Evolutionary conservation across 2,329 filamentous ascomycete species (phyloP).

Genomic region (Fusarium nisikadoi): DNA sequence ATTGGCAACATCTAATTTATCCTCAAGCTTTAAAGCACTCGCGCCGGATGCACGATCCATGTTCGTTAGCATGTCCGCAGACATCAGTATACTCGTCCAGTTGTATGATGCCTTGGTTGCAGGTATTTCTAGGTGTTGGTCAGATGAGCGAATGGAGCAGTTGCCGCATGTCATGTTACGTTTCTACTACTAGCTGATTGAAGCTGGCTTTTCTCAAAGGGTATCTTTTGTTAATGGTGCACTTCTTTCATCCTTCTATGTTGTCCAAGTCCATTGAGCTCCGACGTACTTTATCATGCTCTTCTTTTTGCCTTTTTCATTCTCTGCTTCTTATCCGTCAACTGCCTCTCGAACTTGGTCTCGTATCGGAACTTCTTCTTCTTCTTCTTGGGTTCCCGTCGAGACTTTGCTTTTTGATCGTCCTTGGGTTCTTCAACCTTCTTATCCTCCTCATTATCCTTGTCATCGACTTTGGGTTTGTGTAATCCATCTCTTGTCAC

Average conservation of each 20-base stretch:
- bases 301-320: constrained; percentile 60
- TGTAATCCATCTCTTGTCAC: constrained; percentile 79
- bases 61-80: constrained; percentile 31
- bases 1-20: constrained; percentile 86
- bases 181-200: constrained; percentile 48
- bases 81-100: constrained; percentile 33
- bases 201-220: constrained; percentile 44
- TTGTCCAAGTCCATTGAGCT: constrained; percentile 14
- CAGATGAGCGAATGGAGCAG: constrained; percentile 45
- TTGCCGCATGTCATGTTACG: constrained; percentile 48
- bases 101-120: constrained; percentile 37
- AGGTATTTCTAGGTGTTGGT: constrained; percentile 41
- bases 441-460: constrained; percentile 52
- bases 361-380: constrained; percentile 96
- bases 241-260: constrained; percentile 31
- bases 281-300: constrained; percentile 8
- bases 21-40: constrained; percentile 26
- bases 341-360: constrained; percentile 83
- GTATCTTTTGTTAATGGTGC: constrained; percentile 47
- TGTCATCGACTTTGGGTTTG: constrained; percentile 56
- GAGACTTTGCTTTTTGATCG: constrained; percentile 46
- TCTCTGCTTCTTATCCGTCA: constrained; percentile 76
- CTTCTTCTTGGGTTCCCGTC: constrained; percentile 73
- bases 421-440: constrained; percentile 43
- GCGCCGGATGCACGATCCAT: constrained; percentile 34